Conservation (phyloP, 768 basidiomycete genomes). For the Cyclocybe aegerita region DNA sequence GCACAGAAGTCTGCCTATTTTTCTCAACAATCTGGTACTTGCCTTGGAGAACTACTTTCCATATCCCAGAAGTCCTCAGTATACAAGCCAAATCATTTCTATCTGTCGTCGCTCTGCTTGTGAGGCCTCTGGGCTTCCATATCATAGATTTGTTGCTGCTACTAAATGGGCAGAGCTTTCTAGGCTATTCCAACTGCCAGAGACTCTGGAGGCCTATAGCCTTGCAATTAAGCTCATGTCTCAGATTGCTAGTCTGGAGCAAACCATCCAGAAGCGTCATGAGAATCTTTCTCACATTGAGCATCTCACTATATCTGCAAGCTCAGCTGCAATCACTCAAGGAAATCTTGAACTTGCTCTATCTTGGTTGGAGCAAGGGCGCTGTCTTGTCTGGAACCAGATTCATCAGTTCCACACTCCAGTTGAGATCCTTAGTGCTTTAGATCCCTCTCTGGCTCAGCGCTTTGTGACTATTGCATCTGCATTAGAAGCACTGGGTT, state of each 20-base stretch:
- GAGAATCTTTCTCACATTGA: conserved; percentile 2
- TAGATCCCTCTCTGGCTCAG: not conserved
- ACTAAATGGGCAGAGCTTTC: not conserved
- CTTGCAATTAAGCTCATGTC: conserved; percentile 14
- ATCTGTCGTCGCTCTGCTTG: too few species aligned
- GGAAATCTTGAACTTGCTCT: not conserved
- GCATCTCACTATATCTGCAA: not conserved
- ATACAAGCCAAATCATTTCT: too few species aligned
- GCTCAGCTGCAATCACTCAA: not conserved
- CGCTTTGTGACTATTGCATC: not conserved
- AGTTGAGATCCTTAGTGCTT: not conserved
- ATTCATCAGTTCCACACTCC: conserved; percentile 5
- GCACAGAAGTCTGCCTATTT: too few species aligned
- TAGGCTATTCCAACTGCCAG: not conserved
- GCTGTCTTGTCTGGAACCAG: conserved; percentile 11
- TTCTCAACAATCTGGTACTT: too few species aligned
- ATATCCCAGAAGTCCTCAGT: too few species aligned
- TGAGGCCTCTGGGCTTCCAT: not conserved
- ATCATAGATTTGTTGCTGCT: not conserved
- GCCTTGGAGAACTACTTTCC: too few species aligned
- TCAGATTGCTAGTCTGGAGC: conserved; percentile 11
- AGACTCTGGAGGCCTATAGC: conserved; percentile 8
- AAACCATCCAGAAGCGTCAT: conserved; percentile 10
- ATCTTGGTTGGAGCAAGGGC: conserved; percentile 12
- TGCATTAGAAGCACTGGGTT: conserved; percentile 3